Base-by-base conservation (phyloP, 345 rosid genomes). In the Lumnitzera littorea region DNA sequence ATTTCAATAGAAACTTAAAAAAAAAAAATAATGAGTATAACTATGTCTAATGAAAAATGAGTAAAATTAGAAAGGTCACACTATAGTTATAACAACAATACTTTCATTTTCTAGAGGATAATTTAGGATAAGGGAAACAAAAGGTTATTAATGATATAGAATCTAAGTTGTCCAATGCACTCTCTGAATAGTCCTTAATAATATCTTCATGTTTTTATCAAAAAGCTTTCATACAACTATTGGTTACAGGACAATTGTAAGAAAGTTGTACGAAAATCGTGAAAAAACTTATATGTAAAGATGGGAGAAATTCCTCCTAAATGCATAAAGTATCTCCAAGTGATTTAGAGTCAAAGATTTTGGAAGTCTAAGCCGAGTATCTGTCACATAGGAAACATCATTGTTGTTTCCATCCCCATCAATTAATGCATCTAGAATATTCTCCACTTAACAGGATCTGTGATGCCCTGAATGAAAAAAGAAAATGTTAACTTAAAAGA, bases 321-420 rank as follows among this genome's bases (percentile, higher is more conserved):
- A 13, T 41, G 53, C 54, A 53, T 46, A 67, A 59, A 53, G 64
- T 79, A 86, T 96, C 96, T 77, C 65, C 56, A 56, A 67, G 58
- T 66, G 72, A 76, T 57, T 67, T 63, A 58, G 84, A 70, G 48
- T 76, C 64, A 52, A 88, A 82, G 64, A 62, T 50, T 15, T 72
- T 71, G 48, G 79, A 81, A 70, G 86, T 94, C 65, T 71, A 80
- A 70, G 77, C 65, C 53, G 87, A 84, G 78, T 82, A 92, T 67
- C 52, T 74, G 55, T 78, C 75, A 69, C 83, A 78, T 51, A 79
- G 52, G 79, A 70, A 46, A 62, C 73, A 62, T 79, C 84, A 58
- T 73, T 70, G 57, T 76, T 58, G 74, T 62, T 79, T 61, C 77
- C 73, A 17, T 80, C 89, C 57, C 66, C 86, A 76, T 75, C 94